A percentile compares a stretch with the other conserved stretches of the same genome.
phyloP scores from a whole-genome alignment of 2,329 filamentous ascomycete species.

The Colletotrichum sp. region DNA sequence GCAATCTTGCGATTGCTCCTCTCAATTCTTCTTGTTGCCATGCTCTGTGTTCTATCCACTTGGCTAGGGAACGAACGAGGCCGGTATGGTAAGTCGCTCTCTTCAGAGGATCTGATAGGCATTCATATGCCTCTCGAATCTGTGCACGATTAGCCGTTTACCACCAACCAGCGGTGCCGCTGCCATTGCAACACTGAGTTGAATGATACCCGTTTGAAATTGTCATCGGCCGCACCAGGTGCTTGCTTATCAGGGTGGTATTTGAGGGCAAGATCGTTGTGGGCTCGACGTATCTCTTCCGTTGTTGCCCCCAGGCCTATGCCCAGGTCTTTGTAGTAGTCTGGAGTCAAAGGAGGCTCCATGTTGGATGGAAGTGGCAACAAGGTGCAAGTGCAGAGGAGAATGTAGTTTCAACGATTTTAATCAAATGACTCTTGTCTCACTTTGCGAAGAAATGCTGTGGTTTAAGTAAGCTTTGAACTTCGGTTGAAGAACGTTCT shows the following conservation, averaged over 20 bases:
- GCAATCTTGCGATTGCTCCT: neutral
- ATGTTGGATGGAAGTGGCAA: neutral
- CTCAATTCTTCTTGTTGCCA: neutral
- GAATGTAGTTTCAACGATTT: accelerated
- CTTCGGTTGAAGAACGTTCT: neutral
- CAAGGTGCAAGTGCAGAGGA: neutral
- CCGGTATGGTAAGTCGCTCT: neutral
- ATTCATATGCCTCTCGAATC: neutral
- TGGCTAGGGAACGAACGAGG: accelerated
- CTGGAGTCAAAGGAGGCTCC: neutral
- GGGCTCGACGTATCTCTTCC: neutral
- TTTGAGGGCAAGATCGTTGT: neutral
- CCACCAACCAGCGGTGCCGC: accelerated
- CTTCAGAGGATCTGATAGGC: neutral
- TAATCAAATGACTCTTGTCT: neutral
- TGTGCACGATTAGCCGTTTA: neutral
- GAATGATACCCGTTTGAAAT: neutral
- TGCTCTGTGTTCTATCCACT: neutral
- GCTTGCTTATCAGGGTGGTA: neutral
- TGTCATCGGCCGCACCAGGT: too few relatives aligned
- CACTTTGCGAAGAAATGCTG: neutral
- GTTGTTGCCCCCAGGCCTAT: neutral
- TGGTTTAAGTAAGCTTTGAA: neutral
- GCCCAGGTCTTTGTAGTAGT: neutral
- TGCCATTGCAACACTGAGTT: neutral